Percentiles rank a stretch among this genome's conserved stretches.
These are phyloP conservation scores for Populus davidiana DNA, from an alignment of 345 rosid species.

Conservation along the genomic window DNA sequence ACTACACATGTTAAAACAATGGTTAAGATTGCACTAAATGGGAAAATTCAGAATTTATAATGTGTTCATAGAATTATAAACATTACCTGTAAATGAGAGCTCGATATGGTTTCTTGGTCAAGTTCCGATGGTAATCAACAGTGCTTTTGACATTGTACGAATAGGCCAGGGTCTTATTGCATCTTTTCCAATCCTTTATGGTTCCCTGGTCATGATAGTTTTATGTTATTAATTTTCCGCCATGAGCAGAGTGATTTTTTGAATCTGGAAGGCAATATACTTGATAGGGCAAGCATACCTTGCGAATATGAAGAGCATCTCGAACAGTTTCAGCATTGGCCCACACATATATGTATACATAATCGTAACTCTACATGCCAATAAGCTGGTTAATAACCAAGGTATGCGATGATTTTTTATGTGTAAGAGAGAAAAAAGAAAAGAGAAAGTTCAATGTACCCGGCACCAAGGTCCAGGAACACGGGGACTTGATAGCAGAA, in stretches of 20 bases:
- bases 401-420: too few relatives aligned
- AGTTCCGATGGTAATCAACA: conserved; percentile 18
- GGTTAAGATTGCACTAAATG: not conserved
- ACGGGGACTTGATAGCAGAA: not conserved
- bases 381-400: not conserved
- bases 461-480: conserved; percentile 26
- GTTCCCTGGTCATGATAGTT: conserved; percentile 23
- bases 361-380: not conserved
- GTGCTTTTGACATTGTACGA: not conserved
- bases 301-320: conserved; percentile 28
- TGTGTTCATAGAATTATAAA: too few relatives aligned
- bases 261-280: not conserved
- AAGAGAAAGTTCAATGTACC: conserved; percentile 14
- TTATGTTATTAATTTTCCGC: too few relatives aligned
- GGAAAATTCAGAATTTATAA: too few relatives aligned
- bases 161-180: conserved; percentile 26
- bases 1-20: conserved; percentile 9
- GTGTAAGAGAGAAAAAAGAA: not conserved
- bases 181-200: conserved; percentile 17
- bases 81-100: conserved; percentile 25
- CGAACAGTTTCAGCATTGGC: conserved; percentile 31
- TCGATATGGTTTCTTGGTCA: conserved; percentile 20
- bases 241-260: not conserved
- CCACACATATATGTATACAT: conserved; percentile 21
- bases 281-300: conserved; percentile 7